phyloP scores from a whole-genome alignment of 257 asterid species.

The Fraxinus quadrangulata region DNA sequence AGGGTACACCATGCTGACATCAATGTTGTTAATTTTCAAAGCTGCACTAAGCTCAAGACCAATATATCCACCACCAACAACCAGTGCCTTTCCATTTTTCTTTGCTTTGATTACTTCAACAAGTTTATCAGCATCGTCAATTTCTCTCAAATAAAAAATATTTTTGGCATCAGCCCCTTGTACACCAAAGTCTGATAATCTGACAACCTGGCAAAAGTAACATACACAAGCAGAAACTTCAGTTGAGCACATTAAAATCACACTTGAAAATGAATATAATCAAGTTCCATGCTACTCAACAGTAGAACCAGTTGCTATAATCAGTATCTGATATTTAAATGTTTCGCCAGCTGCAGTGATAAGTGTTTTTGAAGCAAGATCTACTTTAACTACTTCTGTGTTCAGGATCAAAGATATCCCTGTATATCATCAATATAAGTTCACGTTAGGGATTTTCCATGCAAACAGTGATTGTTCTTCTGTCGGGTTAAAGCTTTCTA shows the following conservation, averaged over 20 bases:
- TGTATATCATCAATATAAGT: slow-evolving; percentile 37
- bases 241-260: slow-evolving; percentile 4
- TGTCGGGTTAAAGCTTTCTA: too few species aligned
- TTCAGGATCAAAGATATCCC: slow-evolving; percentile 84
- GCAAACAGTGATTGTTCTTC: background rate
- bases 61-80: slow-evolving; percentile 96
- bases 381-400: slow-evolving; percentile 85
- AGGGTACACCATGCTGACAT: slow-evolving; percentile 88
- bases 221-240: slow-evolving; percentile 26
- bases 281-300: slow-evolving; percentile 39
- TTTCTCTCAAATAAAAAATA: slow-evolving; percentile 82
- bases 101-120: slow-evolving; percentile 79
- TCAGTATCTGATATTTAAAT: slow-evolving; percentile 55
- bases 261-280: background rate
- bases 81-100: slow-evolving; percentile 75
- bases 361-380: slow-evolving; percentile 78
- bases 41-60: slow-evolving; percentile 98
- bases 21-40: slow-evolving; percentile 63
- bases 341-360: slow-evolving; percentile 66
- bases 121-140: slow-evolving; percentile 86
- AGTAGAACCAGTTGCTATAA: slow-evolving; percentile 88
- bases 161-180: slow-evolving; percentile 87
- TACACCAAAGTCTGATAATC: slow-evolving; percentile 78
- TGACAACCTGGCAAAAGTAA: slow-evolving; percentile 59
- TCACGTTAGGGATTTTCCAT: slow-evolving; percentile 9